Evolutionary conservation across 768 basidiomycete genomes (phyloP).

Genomic region (Leccinellum luteum): DNA sequence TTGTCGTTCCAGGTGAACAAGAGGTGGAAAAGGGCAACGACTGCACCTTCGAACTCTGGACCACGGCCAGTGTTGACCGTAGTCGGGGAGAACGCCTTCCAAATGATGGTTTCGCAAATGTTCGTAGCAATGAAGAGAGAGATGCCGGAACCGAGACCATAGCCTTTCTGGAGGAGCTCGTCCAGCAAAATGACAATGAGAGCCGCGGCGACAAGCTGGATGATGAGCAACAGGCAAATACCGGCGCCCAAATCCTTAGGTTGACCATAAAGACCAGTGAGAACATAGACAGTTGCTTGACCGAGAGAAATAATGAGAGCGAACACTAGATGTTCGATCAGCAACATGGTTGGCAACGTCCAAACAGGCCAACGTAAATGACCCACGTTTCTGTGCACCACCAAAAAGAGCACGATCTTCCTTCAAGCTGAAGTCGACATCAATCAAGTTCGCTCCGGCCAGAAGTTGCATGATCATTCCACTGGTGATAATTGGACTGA

Average conservation of each 20-base stretch:
- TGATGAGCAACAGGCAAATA: constrained; percentile 93
- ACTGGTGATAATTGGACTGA: constrained; percentile 94
- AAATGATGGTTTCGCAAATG: constrained; percentile 98
- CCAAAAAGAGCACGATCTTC: constrained; percentile 95
- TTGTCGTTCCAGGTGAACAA: constrained; percentile 99
- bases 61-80: constrained; percentile 98
- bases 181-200: constrained; percentile 98
- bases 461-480: constrained; percentile 99
- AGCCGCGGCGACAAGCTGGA: constrained; percentile 90
- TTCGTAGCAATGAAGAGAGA: constrained; percentile 99
- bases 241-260: constrained; percentile 93
- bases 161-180: constrained; percentile 98
- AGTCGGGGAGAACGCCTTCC: constrained; percentile 99
- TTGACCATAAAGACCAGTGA: constrained; percentile 95
- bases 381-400: constrained; percentile 93
- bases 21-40: constrained; percentile 95
- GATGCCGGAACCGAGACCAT: constrained; percentile 97
- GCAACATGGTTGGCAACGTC: background rate
- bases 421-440: constrained; percentile 96
- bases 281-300: constrained; percentile 94
- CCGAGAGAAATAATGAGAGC: constrained; percentile 96
- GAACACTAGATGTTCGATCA: constrained; percentile 62
- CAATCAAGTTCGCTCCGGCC: constrained; percentile 95
- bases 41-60: constrained; percentile 96
- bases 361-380: background rate